These are phyloP conservation scores for Chlorociboria aeruginascens DNA, from an alignment of 495 filamentous ascomycete species.

Conservation along the genomic window DNA sequence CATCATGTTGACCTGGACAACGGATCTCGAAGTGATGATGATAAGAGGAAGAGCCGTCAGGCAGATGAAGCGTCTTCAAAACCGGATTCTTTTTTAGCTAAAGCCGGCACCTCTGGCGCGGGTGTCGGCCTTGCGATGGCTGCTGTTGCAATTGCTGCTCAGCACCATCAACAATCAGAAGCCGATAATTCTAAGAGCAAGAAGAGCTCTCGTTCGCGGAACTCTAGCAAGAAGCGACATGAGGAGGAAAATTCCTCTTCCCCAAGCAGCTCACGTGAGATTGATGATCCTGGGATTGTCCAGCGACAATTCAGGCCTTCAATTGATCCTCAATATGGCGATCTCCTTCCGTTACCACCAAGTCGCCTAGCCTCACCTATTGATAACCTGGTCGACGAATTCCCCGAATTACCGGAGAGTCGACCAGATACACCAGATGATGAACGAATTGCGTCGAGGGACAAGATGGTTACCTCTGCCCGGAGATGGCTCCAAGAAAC, in stretches of 20 bases:
- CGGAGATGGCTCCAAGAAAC: slow-evolving; percentile 14
- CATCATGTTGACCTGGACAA: slow-evolving; percentile 8
- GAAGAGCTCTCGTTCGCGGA: background rate
- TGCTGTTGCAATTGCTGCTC: slow-evolving; percentile 27
- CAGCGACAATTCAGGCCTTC: slow-evolving; percentile 37
- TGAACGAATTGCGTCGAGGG: slow-evolving; percentile 9
- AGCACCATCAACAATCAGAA: slow-evolving; percentile 26
- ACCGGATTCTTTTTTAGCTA: slow-evolving; percentile 50
- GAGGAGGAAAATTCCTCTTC: background rate
- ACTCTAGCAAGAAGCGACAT: background rate
- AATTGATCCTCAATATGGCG: slow-evolving; percentile 43
- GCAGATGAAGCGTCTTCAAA: slow-evolving; percentile 17
- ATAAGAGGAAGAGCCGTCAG: slow-evolving; percentile 10
- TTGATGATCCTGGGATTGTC: slow-evolving; percentile 37
- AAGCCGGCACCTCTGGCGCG: slow-evolving; percentile 48
- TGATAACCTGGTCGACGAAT: slow-evolving; percentile 14
- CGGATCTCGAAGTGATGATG: slow-evolving; percentile 4
- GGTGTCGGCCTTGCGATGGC: slow-evolving; percentile 43
- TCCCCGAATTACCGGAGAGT: slow-evolving; percentile 39
- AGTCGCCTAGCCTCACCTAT: slow-evolving; percentile 30
- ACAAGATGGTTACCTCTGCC: slow-evolving; percentile 1
- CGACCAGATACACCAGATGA: slow-evolving; percentile 32
- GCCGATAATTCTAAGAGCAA: slow-evolving; percentile 8
- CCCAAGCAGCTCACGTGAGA: background rate
- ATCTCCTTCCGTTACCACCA: slow-evolving; percentile 42